phyloP scores from a whole-genome alignment of 2,329 filamentous ascomycete genomes.

The Fusarium oxysporum region DNA sequence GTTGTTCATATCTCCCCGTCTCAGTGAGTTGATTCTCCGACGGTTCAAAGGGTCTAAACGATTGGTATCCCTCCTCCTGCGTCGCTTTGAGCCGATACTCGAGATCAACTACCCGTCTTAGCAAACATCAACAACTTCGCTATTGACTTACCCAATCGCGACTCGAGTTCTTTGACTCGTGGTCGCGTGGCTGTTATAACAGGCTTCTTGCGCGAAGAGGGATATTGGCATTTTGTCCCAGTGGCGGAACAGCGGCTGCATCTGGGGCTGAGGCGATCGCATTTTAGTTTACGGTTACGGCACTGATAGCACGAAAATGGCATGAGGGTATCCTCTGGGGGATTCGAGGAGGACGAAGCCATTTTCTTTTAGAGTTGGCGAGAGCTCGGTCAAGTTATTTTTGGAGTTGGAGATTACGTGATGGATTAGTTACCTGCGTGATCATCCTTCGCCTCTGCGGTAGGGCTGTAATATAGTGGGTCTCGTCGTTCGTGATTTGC shows the following conservation, averaged over 20 bases:
- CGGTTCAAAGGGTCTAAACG: slow-evolving; percentile 23
- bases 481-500: neutral
- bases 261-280: slow-evolving; percentile 43
- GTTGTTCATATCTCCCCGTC: slow-evolving; percentile 47
- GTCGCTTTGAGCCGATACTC: slow-evolving; percentile 38
- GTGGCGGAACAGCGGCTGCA: slow-evolving; percentile 44
- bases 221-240: slow-evolving; percentile 43
- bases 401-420: neutral
- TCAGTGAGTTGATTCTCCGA: slow-evolving; percentile 35
- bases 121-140: neutral
- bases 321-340: slow-evolving; percentile 17
- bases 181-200: slow-evolving; percentile 42
- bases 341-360: slow-evolving; percentile 12
- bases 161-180: slow-evolving; percentile 46
- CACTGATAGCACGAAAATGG: slow-evolving; percentile 46
- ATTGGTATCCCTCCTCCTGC: slow-evolving; percentile 30
- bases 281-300: slow-evolving; percentile 46
- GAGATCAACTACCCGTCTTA: slow-evolving; percentile 33
- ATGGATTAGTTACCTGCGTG: neutral
- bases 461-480: neutral
- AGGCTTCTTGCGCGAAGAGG: slow-evolving; percentile 41
- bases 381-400: neutral
- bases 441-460: neutral
- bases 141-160: slow-evolving; percentile 33
- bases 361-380: slow-evolving; percentile 1